Evolutionary conservation across 2,329 filamentous ascomycete species (phyloP).

Genomic region (Trichophyton rubrum): DNA sequence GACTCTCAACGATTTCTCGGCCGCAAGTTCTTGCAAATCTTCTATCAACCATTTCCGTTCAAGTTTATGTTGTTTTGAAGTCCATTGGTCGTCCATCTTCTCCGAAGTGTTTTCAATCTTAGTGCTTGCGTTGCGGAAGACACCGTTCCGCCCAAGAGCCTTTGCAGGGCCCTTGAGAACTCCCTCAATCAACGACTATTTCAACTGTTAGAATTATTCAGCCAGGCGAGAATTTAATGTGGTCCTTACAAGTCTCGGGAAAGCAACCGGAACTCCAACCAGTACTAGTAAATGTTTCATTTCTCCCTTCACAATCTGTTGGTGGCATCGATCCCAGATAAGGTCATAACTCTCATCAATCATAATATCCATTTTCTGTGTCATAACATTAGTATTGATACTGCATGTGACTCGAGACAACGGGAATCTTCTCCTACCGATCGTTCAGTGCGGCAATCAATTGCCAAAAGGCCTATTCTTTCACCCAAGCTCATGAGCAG

Average conservation of each 20-base stretch:
- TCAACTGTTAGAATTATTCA: slow-evolving; percentile 29
- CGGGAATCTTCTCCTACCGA: slow-evolving; percentile 37
- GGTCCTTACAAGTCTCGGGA: slow-evolving; percentile 57
- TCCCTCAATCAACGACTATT: slow-evolving; percentile 52
- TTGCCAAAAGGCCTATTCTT: slow-evolving; percentile 66
- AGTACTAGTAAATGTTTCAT: slow-evolving; percentile 85
- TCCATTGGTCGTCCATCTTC: slow-evolving; percentile 94
- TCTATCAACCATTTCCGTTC: slow-evolving; percentile 80
- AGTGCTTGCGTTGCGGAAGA: slow-evolving; percentile 70
- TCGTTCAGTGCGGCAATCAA: slow-evolving; percentile 86
- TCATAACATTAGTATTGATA: slow-evolving; percentile 14
- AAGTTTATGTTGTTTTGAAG: slow-evolving; percentile 81
- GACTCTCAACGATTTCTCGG: slow-evolving; percentile 79
- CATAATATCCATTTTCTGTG: slow-evolving; percentile 58
- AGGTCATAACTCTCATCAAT: slow-evolving; percentile 70
- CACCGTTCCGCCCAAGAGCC: slow-evolving; percentile 66
- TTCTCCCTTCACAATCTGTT: slow-evolving; percentile 68
- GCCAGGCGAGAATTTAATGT: not conserved
- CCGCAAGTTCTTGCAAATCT: slow-evolving; percentile 84
- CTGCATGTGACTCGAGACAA: not conserved
- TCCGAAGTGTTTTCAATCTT: slow-evolving; percentile 86
- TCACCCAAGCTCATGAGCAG: slow-evolving; percentile 73
- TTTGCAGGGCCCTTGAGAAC: slow-evolving; percentile 80
- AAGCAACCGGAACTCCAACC: slow-evolving; percentile 71
- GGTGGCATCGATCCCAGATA: slow-evolving; percentile 73